These are phyloP conservation scores for Colletotrichum magnum DNA, from an alignment of 2,329 filamentous ascomycete genomes.

Conservation along the genomic window DNA sequence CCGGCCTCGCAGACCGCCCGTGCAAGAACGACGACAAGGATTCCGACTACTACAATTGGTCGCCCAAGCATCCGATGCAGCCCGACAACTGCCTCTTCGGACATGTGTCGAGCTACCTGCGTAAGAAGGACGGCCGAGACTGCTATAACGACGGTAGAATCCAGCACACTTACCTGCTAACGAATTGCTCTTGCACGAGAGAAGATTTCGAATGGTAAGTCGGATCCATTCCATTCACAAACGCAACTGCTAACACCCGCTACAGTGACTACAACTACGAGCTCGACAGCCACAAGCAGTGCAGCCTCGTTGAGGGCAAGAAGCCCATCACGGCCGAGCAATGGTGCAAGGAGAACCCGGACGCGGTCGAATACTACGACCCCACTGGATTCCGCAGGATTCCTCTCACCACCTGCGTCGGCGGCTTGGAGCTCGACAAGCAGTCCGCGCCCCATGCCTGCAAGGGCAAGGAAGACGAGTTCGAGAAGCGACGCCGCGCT, in stretches of 20 bases:
- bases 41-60: slow-evolving; percentile 83
- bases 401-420: slow-evolving; percentile 88
- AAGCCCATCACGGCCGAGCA: slow-evolving; percentile 66
- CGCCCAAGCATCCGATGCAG: slow-evolving; percentile 84
- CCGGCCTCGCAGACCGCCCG: slow-evolving; percentile 78
- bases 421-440: slow-evolving; percentile 82
- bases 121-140: slow-evolving; percentile 83
- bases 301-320: slow-evolving; percentile 81
- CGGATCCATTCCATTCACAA: not conserved
- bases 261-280: slow-evolving; percentile 93
- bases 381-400: slow-evolving; percentile 91
- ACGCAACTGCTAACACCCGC: slow-evolving; percentile 45
- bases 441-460: slow-evolving; percentile 74
- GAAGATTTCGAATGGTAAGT: slow-evolving; percentile 93
- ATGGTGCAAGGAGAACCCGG: slow-evolving; percentile 73
- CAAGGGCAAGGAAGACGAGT: slow-evolving; percentile 86
- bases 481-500: slow-evolving; percentile 77
- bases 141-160: slow-evolving; percentile 88
- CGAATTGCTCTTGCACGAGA: slow-evolving; percentile 87
- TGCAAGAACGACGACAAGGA: slow-evolving; percentile 79
- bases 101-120: slow-evolving; percentile 88
- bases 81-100: slow-evolving; percentile 91
- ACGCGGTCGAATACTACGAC: slow-evolving; percentile 83
- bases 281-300: slow-evolving; percentile 81
- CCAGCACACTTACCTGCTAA: slow-evolving; percentile 77